Evolutionary conservation across 1,139 yeast species (phyloP).

Genomic region (Pichia sp.): DNA sequence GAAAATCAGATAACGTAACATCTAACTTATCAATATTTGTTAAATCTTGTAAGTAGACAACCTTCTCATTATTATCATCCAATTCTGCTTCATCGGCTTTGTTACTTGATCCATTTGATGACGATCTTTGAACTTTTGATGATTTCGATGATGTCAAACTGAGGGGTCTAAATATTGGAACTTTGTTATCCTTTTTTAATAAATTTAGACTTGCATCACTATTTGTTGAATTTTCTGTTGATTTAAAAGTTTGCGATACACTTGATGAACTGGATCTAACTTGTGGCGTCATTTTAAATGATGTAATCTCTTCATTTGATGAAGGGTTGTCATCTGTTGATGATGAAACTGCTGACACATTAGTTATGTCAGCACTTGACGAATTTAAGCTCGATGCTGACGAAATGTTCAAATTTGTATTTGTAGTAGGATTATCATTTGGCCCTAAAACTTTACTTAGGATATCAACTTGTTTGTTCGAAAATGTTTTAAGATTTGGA

Average conservation of each 20-base stretch:
- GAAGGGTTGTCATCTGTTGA: constrained; percentile 4
- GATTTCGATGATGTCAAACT: not conserved
- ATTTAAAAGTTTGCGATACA: not conserved
- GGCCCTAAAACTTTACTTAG: constrained; percentile 29
- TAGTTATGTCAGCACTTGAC: not conserved
- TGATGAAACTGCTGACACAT: not conserved
- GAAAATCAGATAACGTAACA: constrained; percentile 4
- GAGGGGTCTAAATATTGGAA: no score
- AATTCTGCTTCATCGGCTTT: not conserved
- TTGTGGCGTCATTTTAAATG: constrained; percentile 3
- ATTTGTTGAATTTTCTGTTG: not conserved
- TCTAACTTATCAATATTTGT: constrained; percentile 7
- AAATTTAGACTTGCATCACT: constrained; percentile 1
- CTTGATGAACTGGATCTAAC: constrained; percentile 8
- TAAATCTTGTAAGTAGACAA: constrained; percentile 6
- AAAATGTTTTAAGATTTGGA: constrained; percentile 37
- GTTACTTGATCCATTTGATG: not conserved
- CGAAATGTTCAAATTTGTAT: not conserved
- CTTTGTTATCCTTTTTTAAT: not conserved
- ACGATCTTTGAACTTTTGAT: not conserved
- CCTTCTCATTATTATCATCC: not conserved
- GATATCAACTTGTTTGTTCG: constrained; percentile 32
- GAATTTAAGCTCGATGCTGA: not conserved
- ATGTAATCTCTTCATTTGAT: not conserved
- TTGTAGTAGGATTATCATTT: not conserved